Conservation (phyloP, 768 basidiomycete species). For the Russula ochroleuca region DNA sequence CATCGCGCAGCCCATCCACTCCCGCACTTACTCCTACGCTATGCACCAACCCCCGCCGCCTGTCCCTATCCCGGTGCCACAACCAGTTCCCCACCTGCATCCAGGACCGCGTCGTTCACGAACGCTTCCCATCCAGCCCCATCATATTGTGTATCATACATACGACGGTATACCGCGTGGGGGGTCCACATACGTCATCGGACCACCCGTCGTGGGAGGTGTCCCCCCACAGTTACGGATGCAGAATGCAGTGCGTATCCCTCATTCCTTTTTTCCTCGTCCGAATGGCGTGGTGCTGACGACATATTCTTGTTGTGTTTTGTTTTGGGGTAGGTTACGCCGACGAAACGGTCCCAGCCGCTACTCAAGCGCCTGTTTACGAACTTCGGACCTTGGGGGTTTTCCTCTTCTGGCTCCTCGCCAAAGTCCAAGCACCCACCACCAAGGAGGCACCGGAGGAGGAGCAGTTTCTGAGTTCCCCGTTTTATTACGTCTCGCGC, state of each 20-base stretch:
- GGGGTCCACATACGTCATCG: slow-evolving; percentile 20
- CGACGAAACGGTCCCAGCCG: slow-evolving; percentile 19
- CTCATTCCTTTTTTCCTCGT: slow-evolving; percentile 6
- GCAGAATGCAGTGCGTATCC: slow-evolving; percentile 17
- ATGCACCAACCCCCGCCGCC: slow-evolving; percentile 5
- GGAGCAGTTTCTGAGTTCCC: slow-evolving; percentile 13
- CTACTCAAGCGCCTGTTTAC: slow-evolving; percentile 26
- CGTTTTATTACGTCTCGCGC: not conserved
- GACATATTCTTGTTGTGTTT: slow-evolving; percentile 6
- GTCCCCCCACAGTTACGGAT: slow-evolving; percentile 12
- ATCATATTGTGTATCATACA: slow-evolving; percentile 13
- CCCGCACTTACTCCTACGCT: slow-evolving; percentile 26
- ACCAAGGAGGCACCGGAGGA: slow-evolving; percentile 14
- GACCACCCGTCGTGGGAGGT: slow-evolving; percentile 6
- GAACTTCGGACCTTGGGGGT: slow-evolving; percentile 21
- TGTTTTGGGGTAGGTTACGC: slow-evolving; percentile 8
- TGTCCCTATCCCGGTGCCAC: slow-evolving; percentile 15
- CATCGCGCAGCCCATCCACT: slow-evolving; percentile 14
- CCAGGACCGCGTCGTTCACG: slow-evolving; percentile 17
- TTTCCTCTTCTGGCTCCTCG: slow-evolving; percentile 12
- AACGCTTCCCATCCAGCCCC: slow-evolving; percentile 19
- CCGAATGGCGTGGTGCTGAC: slow-evolving; percentile 8
- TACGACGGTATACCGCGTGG: slow-evolving; percentile 20
- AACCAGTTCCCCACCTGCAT: not conserved
- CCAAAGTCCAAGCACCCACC: slow-evolving; percentile 18